Evolutionary conservation across 768 basidiomycete species (phyloP), one percentile per base, ranked within the genome.

Genomic region (Lanmaoa rubissima): DNA sequence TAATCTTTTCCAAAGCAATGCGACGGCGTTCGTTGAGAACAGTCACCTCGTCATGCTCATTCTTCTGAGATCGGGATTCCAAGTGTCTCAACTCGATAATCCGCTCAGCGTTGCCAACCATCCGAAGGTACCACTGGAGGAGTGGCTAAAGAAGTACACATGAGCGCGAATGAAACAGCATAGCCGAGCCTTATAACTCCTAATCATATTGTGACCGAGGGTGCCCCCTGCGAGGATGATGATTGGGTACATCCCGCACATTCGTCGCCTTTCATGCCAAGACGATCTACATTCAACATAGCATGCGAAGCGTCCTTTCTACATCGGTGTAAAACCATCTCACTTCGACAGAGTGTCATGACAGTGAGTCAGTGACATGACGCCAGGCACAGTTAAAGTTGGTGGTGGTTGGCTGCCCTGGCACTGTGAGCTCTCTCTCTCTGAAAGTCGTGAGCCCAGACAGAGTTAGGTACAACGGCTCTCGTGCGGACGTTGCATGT

Each of bases 1-100:
- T 94, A 57, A 96, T 81, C 68, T 92, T 88, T 31, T 84, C 81
- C 54, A 97, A 78, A 52, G 92, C 91, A 46, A 82, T 82, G 35
- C 87, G 80, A 57, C 94, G 84, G 46, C 82, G 82, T 67, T 88
- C 83, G 63, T 88, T 86, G 35, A 90, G 79, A 28, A 62, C 68
- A 10, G 38, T 36, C 9, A 69, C 48, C 19, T 55, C 42, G n/a
- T 46, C 28, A 19, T 34, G 28, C 8, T 34, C 48, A 24, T 49
- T 41, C 51, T 48, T 31, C 13, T 9, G 54, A 26, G 53, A 48
- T 17, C 16, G 42, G 48, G 41, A 34, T 19, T 32, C 41, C 28
- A 53, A 52, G 51, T 13, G 14, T 11, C 32, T 39, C 21, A 24
- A 2, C 35, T 51, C 61, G 40, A 36, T 28, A 39, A 39, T 38